Evolutionary conservation across 2,329 filamentous ascomycete species (phyloP), one percentile per base, ranked within the genome.

Genomic region (Clarireedia monteithiana): DNA sequence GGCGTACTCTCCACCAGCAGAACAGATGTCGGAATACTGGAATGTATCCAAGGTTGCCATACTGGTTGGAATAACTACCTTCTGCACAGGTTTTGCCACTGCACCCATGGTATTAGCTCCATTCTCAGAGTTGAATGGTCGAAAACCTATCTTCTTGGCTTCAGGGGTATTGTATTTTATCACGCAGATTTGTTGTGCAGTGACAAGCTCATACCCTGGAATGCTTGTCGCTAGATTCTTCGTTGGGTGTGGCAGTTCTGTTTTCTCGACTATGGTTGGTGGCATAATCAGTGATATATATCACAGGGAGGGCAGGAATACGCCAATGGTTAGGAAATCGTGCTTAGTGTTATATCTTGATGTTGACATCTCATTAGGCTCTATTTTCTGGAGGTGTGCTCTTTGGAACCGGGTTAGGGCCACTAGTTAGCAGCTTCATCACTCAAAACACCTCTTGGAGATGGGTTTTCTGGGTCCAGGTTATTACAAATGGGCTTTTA

Each of bases 271-370:
- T 23, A 91, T 96, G 79, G 86, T 95, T 0, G 91, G 91, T n/a
- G 91, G 91, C 3, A 88, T 96, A 4, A 86, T 96, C 42, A 86
- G 87, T 50, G 91, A 96, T 66, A 81, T 96, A 57, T 96, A 91
- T 73, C 81, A 85, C 48, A 83, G 88, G 9, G 74, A 88, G 58
- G 84, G 88, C 46, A 78, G 92, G 36, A 96, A 96, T 64, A 90
- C 86, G 0, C 88, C 91, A 0, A 96, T 96, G 92, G 86, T 55
- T 50, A 36, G 10, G 6, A 45, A 1, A 20, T 4, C 6, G n/a
- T 3, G 10, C 39, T 14, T 20, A 5, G n/a, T 17, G 39, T 6
- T 42, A 42, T 6, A 24, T 20, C 23, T 15, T 3, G 26, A 15
- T 20, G 1, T 42, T 17, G 39, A 17, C 15, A 6, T 42, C 6